Conservation (phyloP, 1,284 basidiomycete species). For the Marasmius sp. region DNA sequence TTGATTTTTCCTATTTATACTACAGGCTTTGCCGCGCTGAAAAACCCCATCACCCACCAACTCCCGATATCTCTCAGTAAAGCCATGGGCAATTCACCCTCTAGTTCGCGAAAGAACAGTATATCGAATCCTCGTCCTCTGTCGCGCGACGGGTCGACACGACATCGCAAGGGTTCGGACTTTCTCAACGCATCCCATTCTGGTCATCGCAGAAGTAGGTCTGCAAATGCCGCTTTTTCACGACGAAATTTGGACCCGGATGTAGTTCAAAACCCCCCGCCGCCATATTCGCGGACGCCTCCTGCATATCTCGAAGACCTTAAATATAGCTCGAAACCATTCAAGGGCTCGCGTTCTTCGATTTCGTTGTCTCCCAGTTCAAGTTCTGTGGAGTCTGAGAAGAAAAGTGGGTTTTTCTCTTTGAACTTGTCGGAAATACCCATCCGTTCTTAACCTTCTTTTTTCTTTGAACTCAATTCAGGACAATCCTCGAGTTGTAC, state of each 20-base stretch:
- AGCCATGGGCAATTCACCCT: conserved; percentile 2
- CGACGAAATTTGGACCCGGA: background rate
- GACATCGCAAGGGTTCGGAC: background rate
- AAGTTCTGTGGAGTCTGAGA: background rate
- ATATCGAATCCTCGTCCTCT: background rate
- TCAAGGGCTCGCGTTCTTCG: background rate
- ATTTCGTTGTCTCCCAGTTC: background rate
- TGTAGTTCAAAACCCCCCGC: background rate
- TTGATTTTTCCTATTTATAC: background rate
- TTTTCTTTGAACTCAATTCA: background rate
- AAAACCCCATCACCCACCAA: background rate
- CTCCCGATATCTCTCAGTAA: background rate
- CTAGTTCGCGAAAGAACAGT: background rate
- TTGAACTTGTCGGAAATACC: background rate
- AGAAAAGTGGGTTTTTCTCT: background rate
- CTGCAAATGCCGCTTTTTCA: background rate
- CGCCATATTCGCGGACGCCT: conserved; percentile 2
- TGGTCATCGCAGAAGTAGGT: background rate
- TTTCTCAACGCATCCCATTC: background rate
- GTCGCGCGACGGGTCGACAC: background rate
- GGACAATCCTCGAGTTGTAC: background rate
- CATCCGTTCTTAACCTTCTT: no score
- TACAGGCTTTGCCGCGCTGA: background rate
- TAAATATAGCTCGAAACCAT: background rate
- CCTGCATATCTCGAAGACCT: background rate